Conservation (phyloP, 2,329 filamentous ascomycete genomes). For the Capronia coronata region DNA sequence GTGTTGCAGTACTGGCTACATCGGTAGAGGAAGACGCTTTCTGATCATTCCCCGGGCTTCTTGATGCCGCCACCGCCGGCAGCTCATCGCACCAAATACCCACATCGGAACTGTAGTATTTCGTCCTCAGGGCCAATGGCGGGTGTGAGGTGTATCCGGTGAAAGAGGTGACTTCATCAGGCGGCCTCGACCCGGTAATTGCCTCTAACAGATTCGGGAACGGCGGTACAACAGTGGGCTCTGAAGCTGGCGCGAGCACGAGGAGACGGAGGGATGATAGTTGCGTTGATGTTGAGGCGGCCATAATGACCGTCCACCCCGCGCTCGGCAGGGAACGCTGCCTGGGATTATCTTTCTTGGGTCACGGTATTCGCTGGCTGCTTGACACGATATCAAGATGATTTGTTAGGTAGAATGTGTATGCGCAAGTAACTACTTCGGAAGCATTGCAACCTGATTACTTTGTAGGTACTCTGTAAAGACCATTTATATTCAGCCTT, state of each 20-base stretch:
- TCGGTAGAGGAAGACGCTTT: not conserved
- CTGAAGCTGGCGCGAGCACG: constrained; percentile 22
- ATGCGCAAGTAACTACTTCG: not conserved
- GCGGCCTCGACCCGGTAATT: constrained; percentile 22
- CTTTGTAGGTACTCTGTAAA: no score
- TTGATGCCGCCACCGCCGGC: constrained; percentile 20
- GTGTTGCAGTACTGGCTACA: no score
- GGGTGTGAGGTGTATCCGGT: constrained; percentile 43
- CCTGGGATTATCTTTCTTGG: no score
- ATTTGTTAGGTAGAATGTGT: not conserved
- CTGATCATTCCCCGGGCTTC: not conserved
- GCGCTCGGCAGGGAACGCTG: not conserved
- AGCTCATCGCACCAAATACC: constrained; percentile 45
- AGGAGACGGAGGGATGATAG: constrained; percentile 26
- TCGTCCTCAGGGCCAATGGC: constrained; percentile 37
- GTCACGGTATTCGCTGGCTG: no score
- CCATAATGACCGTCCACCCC: not conserved
- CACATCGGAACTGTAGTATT: constrained; percentile 41
- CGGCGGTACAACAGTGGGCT: constrained; percentile 9
- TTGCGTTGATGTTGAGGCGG: constrained; percentile 1
- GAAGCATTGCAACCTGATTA: not conserved
- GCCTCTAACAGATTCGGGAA: constrained; percentile 24
- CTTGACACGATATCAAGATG: no score
- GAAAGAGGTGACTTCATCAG: constrained; percentile 31
- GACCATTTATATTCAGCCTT: constrained; percentile 8